phyloP scores from a whole-genome alignment of 2,329 filamentous ascomycete genomes.

The Blastomyces silverae region DNA sequence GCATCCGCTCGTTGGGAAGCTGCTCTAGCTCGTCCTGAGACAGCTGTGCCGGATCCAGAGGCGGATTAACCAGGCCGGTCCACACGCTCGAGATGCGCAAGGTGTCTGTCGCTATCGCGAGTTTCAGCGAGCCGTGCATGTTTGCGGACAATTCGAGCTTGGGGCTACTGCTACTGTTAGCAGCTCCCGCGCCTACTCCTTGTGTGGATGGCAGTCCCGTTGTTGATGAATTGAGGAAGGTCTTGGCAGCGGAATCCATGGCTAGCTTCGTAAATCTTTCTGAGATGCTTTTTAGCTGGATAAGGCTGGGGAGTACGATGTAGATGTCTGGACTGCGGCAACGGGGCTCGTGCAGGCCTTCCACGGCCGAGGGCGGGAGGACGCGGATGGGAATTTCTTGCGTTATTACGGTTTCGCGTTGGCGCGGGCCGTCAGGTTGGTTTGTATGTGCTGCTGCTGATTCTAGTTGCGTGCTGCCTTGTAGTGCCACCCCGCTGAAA shows the following conservation, averaged over 20 bases:
- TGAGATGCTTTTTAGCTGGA: slow-evolving; percentile 87
- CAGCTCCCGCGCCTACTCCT: slow-evolving; percentile 28
- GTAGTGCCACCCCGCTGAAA: slow-evolving; percentile 17
- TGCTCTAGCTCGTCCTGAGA: slow-evolving; percentile 59
- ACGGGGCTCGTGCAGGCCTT: slow-evolving; percentile 85
- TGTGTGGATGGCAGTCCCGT: slow-evolving; percentile 51
- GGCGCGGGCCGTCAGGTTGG: slow-evolving; percentile 48
- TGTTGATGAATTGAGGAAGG: slow-evolving; percentile 24
- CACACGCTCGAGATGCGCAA: slow-evolving; percentile 80
- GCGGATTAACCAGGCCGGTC: slow-evolving; percentile 78
- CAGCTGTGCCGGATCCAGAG: slow-evolving; percentile 71
- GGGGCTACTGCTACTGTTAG: slow-evolving; percentile 35
- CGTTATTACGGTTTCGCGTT: slow-evolving; percentile 85
- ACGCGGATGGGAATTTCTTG: slow-evolving; percentile 96
- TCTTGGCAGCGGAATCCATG: slow-evolving; percentile 31
- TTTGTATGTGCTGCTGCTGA: slow-evolving; percentile 36
- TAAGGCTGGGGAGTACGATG: slow-evolving; percentile 77
- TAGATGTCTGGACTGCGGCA: slow-evolving; percentile 90
- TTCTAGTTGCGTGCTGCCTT: not conserved
- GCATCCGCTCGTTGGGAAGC: slow-evolving; percentile 75
- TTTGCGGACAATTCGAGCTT: slow-evolving; percentile 85
- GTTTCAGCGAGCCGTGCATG: slow-evolving; percentile 79
- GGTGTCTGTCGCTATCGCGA: slow-evolving; percentile 75
- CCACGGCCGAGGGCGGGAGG: slow-evolving; percentile 73
- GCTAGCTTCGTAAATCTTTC: slow-evolving; percentile 92